Conservation (phyloP, 805 yeast species). For the Candida sonorensis region DNA sequence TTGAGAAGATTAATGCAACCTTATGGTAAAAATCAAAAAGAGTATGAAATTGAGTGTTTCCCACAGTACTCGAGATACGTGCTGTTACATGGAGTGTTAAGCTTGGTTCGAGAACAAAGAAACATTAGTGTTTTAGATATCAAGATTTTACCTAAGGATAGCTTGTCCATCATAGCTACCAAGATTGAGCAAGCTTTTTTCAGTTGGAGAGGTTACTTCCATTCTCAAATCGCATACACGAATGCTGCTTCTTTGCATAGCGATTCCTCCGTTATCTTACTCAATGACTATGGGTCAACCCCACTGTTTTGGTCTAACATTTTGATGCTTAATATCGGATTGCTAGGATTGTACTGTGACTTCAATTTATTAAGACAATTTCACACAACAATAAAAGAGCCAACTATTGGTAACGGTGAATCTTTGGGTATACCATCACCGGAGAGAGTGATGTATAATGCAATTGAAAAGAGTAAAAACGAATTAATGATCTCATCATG, state of each 20-base stretch:
- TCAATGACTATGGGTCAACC: slow-evolving; percentile 29
- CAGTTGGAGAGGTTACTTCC: slow-evolving; percentile 32
- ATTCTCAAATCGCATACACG: slow-evolving; percentile 25
- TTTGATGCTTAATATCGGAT: slow-evolving; percentile 20
- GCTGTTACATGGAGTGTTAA: slow-evolving; percentile 30
- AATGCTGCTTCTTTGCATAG: slow-evolving; percentile 8
- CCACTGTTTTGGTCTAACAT: slow-evolving; percentile 30
- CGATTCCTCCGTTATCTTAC: background rate
- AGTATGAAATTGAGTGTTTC: slow-evolving; percentile 29
- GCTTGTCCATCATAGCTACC: slow-evolving; percentile 22
- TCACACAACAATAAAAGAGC: slow-evolving; percentile 3
- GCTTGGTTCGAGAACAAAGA: slow-evolving; percentile 28
- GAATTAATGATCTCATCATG: slow-evolving; percentile 14
- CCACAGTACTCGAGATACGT: slow-evolving; percentile 32
- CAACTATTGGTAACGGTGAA: background rate
- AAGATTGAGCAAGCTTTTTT: slow-evolving; percentile 27
- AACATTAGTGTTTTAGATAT: slow-evolving; percentile 26
- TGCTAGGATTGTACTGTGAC: slow-evolving; percentile 24
- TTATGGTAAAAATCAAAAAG: slow-evolving; percentile 23
- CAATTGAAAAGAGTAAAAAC: slow-evolving; percentile 12
- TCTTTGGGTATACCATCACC: slow-evolving; percentile 2
- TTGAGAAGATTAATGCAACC: slow-evolving; percentile 28
- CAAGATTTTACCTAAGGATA: slow-evolving; percentile 28
- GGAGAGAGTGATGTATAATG: slow-evolving; percentile 6
- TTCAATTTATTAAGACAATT: slow-evolving; percentile 12